Conservation (phyloP, 2,329 filamentous ascomycete species). For the Berkeleyomyces basicola region DNA sequence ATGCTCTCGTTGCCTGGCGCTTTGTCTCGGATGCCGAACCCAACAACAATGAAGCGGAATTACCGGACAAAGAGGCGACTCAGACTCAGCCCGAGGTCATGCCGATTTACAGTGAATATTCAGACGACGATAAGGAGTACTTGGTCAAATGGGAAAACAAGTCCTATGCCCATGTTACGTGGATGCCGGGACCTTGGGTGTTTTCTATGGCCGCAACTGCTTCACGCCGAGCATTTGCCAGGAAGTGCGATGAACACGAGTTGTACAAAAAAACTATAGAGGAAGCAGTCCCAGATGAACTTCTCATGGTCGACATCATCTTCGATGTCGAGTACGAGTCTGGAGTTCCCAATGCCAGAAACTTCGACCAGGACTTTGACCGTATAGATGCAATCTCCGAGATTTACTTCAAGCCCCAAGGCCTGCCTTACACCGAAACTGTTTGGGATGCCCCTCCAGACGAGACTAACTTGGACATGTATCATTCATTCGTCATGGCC, state of each 20-base stretch:
- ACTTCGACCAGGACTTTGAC: slow-evolving; percentile 46
- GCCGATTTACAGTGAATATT: slow-evolving; percentile 28
- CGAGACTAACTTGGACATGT: slow-evolving; percentile 46
- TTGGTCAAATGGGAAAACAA: slow-evolving; percentile 71
- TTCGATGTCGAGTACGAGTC: slow-evolving; percentile 51
- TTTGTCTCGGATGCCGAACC: slow-evolving; percentile 26
- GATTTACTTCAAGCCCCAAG: slow-evolving; percentile 81
- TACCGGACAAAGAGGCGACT: slow-evolving; percentile 11
- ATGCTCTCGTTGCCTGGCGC: slow-evolving; percentile 76
- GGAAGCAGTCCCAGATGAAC: slow-evolving; percentile 79
- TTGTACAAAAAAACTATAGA: slow-evolving; percentile 48
- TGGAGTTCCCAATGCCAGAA: slow-evolving; percentile 22
- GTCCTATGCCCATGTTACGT: slow-evolving; percentile 68
- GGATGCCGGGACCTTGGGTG: slow-evolving; percentile 84
- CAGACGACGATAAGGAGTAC: slow-evolving; percentile 66
- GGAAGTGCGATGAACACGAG: slow-evolving; percentile 43
- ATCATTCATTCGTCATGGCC: slow-evolving; percentile 63
- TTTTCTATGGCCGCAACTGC: slow-evolving; percentile 46
- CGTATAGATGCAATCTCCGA: slow-evolving; percentile 56
- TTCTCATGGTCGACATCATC: slow-evolving; percentile 72
- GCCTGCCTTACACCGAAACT: slow-evolving; percentile 73
- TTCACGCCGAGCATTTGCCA: slow-evolving; percentile 64
- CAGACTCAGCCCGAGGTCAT: background rate
- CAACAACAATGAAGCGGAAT: slow-evolving; percentile 4
- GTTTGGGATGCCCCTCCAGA: slow-evolving; percentile 77